phyloP scores from a whole-genome alignment of 2,329 filamentous ascomycete genomes.

The Malbranchea cinnamomea region DNA sequence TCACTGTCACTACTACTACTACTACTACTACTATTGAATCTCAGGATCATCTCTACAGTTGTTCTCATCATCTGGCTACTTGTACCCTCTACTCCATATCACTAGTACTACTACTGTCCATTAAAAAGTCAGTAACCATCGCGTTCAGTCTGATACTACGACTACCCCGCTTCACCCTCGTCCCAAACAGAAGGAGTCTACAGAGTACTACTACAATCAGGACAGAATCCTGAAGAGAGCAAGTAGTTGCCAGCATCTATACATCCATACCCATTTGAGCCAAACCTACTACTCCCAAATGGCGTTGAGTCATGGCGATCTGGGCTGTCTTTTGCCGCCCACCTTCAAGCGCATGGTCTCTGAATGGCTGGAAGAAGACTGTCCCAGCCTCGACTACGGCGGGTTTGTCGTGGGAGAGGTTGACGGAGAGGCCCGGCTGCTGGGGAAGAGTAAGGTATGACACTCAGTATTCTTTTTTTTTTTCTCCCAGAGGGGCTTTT shows the following conservation, averaged over 20 bases:
- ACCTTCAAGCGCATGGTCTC: conserved; percentile 71
- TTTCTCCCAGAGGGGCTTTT: not conserved
- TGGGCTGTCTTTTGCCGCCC: conserved; percentile 63
- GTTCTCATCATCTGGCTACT: too few relatives aligned
- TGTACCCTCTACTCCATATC: too few relatives aligned
- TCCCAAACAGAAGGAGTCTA: not conserved
- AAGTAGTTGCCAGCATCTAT: too few relatives aligned
- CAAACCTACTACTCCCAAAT: conserved; percentile 28
- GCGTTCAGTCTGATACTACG: not conserved
- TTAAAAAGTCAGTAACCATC: not conserved
- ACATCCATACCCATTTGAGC: too few relatives aligned
- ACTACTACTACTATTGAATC: too few relatives aligned
- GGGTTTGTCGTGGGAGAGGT: conserved; percentile 78
- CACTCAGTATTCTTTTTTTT: too few relatives aligned
- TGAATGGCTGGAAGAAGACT: conserved; percentile 88
- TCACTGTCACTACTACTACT: too few relatives aligned
- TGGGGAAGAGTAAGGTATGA: conserved; percentile 42
- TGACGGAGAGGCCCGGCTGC: conserved; percentile 29
- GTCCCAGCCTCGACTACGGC: conserved; percentile 90
- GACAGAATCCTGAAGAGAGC: not conserved
- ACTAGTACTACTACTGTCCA: too few relatives aligned
- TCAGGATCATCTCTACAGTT: too few relatives aligned
- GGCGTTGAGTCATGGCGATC: conserved; percentile 43
- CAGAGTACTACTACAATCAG: conserved; percentile 1
- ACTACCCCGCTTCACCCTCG: conserved; percentile 1